These are phyloP conservation scores for Phytophthora europaea DNA, from an alignment of 352 stramenopile genomes.

Conservation along the genomic window DNA sequence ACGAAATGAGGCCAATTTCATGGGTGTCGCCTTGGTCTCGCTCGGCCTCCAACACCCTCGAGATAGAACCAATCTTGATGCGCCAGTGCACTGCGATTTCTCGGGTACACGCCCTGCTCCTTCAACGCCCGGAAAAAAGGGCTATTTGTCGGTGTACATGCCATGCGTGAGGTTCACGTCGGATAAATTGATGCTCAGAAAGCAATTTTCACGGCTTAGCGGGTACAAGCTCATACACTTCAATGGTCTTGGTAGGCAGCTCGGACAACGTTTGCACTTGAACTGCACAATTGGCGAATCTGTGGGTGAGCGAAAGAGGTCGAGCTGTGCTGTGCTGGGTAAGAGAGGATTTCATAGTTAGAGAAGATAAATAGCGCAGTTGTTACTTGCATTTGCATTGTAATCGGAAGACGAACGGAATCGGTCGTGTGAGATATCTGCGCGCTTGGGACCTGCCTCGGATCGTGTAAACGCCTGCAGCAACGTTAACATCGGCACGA, in stretches of 20 bases:
- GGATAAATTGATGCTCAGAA: slow-evolving; percentile 57
- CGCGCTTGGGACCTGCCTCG: slow-evolving; percentile 11
- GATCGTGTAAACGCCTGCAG: slow-evolving; percentile 24
- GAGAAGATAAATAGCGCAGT: background rate
- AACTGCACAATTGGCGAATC: slow-evolving; percentile 30
- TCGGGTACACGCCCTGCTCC: slow-evolving; percentile 47
- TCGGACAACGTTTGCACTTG: slow-evolving; percentile 47
- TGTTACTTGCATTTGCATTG: background rate
- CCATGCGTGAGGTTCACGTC: slow-evolving; percentile 68
- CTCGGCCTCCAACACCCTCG: slow-evolving; percentile 41
- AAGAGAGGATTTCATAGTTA: slow-evolving; percentile 23
- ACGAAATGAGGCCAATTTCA: slow-evolving; percentile 51
- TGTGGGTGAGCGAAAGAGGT: background rate
- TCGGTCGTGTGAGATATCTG: slow-evolving; percentile 9
- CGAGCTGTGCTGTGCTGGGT: slow-evolving; percentile 11
- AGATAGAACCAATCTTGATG: slow-evolving; percentile 42
- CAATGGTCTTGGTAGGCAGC: slow-evolving; percentile 46
- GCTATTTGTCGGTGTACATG: slow-evolving; percentile 42
- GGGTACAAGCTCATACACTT: slow-evolving; percentile 37
- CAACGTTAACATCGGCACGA: slow-evolving; percentile 20
- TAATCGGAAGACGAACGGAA: slow-evolving; percentile 20
- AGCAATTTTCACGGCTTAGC: slow-evolving; percentile 52
- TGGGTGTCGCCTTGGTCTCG: no score
- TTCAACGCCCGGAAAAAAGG: slow-evolving; percentile 59
- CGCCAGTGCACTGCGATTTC: slow-evolving; percentile 35